Conservation (phyloP, 202 grass and related monocot species). For the Schoenoplectus tabernaemontani region DNA sequence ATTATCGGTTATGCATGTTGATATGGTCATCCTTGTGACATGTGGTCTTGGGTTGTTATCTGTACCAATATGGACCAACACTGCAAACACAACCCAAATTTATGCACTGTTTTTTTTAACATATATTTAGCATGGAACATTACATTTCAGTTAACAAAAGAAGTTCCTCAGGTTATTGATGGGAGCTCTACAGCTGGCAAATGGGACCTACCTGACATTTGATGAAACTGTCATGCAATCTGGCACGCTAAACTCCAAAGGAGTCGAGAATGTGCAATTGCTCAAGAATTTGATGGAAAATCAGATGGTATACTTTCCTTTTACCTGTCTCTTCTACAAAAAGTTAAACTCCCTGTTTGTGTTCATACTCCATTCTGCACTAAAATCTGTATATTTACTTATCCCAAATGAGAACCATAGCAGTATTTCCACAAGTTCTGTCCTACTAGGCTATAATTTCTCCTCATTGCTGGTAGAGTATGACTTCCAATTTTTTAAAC, state of each 20-base stretch:
- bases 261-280: conserved; percentile 66
- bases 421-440: neutral
- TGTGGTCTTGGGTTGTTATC: neutral
- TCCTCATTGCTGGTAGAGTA: conserved; percentile 61
- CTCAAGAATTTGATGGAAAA: conserved; percentile 83
- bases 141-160: conserved; percentile 22
- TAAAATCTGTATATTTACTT: neutral
- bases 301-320: conserved; percentile 45
- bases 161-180: conserved; percentile 49
- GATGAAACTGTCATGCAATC: conserved; percentile 75
- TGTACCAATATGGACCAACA: neutral
- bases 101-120: neutral
- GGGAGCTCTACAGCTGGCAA: conserved; percentile 71
- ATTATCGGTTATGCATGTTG: neutral
- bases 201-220: conserved; percentile 73
- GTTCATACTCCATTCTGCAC: neutral
- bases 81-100: neutral
- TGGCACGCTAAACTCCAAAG: conserved; percentile 60
- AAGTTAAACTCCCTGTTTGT: neutral
- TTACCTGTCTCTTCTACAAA: neutral
- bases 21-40: neutral
- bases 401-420: neutral
- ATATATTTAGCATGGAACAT: neutral
- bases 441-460: neutral
- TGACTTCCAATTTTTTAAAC: conserved; percentile 92